These are phyloP conservation scores for Rachicladosporium sp. DNA, from an alignment of 2,329 filamentous ascomycete species.

Conservation along the genomic window DNA sequence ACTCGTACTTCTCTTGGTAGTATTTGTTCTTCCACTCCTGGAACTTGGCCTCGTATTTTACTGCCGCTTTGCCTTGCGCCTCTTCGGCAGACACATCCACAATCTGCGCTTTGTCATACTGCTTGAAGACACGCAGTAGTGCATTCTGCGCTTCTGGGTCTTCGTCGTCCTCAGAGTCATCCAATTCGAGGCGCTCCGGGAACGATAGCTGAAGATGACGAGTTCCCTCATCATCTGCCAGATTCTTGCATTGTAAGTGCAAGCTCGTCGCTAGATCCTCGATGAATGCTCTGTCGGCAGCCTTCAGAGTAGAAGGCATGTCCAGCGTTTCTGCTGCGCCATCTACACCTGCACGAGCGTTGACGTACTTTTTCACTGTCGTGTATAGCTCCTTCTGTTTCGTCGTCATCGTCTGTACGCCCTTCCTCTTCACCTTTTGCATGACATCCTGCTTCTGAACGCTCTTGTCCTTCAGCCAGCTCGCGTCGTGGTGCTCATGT, in stretches of 20 bases:
- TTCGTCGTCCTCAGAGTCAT: constrained; percentile 51
- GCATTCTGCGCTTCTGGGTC: constrained; percentile 79
- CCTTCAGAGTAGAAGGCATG: constrained; percentile 59
- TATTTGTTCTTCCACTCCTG: constrained; percentile 88
- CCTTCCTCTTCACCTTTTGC: constrained; percentile 45
- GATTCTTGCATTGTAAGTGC: constrained; percentile 52
- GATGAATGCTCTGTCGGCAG: constrained; percentile 83
- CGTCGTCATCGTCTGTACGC: constrained; percentile 61
- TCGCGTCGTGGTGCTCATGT: constrained; percentile 72
- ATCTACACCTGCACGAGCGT: constrained; percentile 45
- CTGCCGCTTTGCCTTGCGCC: constrained; percentile 63
- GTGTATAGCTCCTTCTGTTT: constrained; percentile 72
- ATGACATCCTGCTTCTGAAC: constrained; percentile 57
- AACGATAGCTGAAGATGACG: constrained; percentile 54
- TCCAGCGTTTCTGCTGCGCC: constrained; percentile 49
- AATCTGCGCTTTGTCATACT: constrained; percentile 81
- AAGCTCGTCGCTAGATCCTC: constrained; percentile 68
- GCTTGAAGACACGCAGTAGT: constrained; percentile 71
- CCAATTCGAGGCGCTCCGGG: constrained; percentile 37
- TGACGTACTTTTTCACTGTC: constrained; percentile 70
- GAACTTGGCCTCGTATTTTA: constrained; percentile 85
- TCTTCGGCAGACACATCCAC: constrained; percentile 70
- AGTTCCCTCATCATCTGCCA: constrained; percentile 52
- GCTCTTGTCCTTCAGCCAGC: constrained; percentile 84
- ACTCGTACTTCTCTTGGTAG: constrained; percentile 82